phyloP scores from a whole-genome alignment of 345 rosid species.

The Arabis alpina region DNA sequence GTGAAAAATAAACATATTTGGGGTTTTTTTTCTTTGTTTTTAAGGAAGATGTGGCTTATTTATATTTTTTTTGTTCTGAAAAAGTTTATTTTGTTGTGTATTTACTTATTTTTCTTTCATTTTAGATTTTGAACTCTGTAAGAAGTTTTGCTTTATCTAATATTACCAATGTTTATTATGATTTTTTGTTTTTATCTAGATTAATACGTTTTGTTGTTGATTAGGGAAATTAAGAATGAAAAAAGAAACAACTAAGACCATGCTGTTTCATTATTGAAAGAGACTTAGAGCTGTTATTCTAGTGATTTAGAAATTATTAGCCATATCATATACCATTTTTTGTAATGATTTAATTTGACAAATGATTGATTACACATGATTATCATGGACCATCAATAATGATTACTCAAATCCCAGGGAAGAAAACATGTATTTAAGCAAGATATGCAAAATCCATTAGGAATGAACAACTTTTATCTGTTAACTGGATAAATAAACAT shows the following conservation, averaged over 20 bases:
- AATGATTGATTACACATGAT: conserved; percentile 44
- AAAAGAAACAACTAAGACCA: conserved; percentile 26
- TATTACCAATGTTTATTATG: conserved; percentile 34
- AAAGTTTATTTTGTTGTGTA: conserved; percentile 25
- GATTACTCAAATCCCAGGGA: conserved; percentile 19
- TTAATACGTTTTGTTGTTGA: neutral
- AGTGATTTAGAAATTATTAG: conserved; percentile 39
- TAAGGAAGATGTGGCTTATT: conserved; percentile 66
- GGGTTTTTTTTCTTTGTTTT: conserved; percentile 36
- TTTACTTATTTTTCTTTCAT: conserved; percentile 14
- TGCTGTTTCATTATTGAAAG: conserved; percentile 40
- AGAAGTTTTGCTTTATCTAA: conserved; percentile 43
- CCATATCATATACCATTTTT: conserved; percentile 17
- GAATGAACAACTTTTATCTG: neutral
- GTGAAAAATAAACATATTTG: conserved; percentile 5
- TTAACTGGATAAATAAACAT: neutral
- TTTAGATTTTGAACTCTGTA: conserved; percentile 41
- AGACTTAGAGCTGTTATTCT: conserved; percentile 36
- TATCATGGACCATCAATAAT: conserved; percentile 25
- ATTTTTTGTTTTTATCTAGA: neutral
- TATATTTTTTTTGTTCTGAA: conserved; percentile 30
- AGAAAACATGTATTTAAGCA: conserved; percentile 31
- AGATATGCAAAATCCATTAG: conserved; percentile 31
- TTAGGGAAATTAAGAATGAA: conserved; percentile 13
- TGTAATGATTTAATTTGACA: conserved; percentile 32